Conservation (phyloP, 495 filamentous ascomycete genomes). For the Trichoderma asperelloides region DNA sequence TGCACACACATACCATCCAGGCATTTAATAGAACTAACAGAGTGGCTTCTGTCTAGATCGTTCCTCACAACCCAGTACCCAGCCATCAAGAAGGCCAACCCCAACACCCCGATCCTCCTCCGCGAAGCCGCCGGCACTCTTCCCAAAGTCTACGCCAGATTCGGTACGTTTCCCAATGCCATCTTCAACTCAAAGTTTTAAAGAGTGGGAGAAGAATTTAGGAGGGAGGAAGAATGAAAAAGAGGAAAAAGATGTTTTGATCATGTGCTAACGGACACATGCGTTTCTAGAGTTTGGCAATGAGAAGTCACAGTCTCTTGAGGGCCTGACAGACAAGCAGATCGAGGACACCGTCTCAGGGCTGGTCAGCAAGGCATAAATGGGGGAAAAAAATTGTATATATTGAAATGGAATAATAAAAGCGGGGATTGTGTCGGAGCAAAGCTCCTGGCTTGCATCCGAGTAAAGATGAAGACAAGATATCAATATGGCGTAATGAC, state of each 20-base stretch:
- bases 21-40: not conserved
- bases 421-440: not conserved
- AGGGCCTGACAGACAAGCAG: constrained; percentile 78
- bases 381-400: not conserved
- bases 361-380: constrained; percentile 56
- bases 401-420: not conserved
- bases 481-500: not conserved
- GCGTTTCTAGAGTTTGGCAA: constrained; percentile 24
- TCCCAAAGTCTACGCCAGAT: constrained; percentile 86
- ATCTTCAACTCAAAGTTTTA: not conserved
- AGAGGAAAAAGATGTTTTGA: not conserved
- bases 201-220: not conserved
- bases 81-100: constrained; percentile 99
- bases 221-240: constrained; percentile 13
- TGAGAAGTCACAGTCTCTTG: constrained; percentile 5
- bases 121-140: constrained; percentile 76
- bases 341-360: constrained; percentile 82
- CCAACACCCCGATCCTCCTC: constrained; percentile 85
- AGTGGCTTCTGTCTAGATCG: constrained; percentile 47
- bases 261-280: constrained; percentile 1
- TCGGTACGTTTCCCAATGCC: constrained; percentile 51
- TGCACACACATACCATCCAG: not conserved
- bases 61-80: constrained; percentile 91
- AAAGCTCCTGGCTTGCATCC: not conserved
- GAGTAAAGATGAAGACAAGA: not conserved